Evolutionary conservation across 129 eudicot species (phyloP), one percentile per base, ranked within the genome.

Genomic region (Sambucus nigra): DNA sequence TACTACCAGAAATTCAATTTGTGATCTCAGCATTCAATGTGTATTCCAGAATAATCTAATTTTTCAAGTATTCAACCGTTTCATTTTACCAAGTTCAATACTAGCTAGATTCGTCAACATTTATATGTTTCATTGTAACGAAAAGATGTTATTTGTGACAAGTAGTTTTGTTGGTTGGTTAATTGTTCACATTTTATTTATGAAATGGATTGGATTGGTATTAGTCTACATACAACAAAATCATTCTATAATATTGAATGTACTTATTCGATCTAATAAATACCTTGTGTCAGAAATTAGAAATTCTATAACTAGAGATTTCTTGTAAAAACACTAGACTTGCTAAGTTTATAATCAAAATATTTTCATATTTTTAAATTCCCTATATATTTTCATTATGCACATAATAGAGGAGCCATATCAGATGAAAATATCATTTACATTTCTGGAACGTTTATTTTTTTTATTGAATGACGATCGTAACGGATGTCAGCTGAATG

Each of bases 61-160:
- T 42, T 42, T 42, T n/a, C 4, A 42, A 42, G 5, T 4, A 42
- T 42, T 42, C 47, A 42, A n/a, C 18, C 13, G 13, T 42, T 42
- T 42, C 47, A 42, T 42, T 42, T 42, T 42, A 14, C 47, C n/a
- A 42, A 42, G 47, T 5, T 42, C 47, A 42, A 42, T 42, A 15
- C 13, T 42, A 42, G n/a, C 47, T 15, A 42, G n/a, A 42, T 42
- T 46, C 1, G 51, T 46, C 51, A 46, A 46, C 51, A 46, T 46
- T 46, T n/a, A 17, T 46, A 18, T 46, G 51, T n/a, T 46, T 46
- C 25, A 4, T 12, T n/a, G 51, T 23, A 46, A 46, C 51, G 17
- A 46, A 21, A 46, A 46, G 23, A 46, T 46, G 51, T 46, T 46
- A 46, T 18, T 46, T 46, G 51, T 46, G 17, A n/a, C 47, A 46